phyloP scores from a whole-genome alignment of 2,329 filamentous ascomycete genomes.

The Arthrobotrys conoides region DNA sequence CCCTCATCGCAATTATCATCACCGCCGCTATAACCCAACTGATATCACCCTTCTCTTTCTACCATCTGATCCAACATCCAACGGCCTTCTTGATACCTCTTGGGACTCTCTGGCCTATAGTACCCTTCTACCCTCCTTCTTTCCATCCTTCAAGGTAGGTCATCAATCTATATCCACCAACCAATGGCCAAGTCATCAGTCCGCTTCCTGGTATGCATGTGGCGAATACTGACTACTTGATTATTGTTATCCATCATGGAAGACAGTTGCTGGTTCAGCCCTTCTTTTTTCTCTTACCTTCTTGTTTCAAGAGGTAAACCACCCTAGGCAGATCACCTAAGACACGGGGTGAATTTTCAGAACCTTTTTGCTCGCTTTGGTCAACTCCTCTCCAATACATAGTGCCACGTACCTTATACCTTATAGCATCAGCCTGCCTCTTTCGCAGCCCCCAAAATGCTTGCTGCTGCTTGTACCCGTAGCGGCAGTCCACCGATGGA shows the following conservation, averaged over 20 bases:
- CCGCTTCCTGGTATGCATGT: not conserved
- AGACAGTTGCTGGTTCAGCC: no score
- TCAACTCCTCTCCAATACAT: not conserved
- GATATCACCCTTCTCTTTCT: not conserved
- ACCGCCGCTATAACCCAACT: not conserved
- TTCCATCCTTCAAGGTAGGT: conserved; percentile 2
- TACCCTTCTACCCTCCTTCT: not conserved
- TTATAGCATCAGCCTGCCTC: conserved; percentile 15
- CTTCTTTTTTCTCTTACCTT: no score
- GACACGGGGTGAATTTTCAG: conserved; percentile 13
- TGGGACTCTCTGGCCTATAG: conserved; percentile 4
- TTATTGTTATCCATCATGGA: no score
- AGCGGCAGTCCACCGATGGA: conserved; percentile 39
- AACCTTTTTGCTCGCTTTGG: not conserved
- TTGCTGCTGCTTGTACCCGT: conserved; percentile 37
- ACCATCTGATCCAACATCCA: conserved; percentile 40
- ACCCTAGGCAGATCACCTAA: conserved; percentile 4
- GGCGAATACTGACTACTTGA: not conserved
- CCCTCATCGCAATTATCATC: not conserved
- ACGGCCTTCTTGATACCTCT: conserved; percentile 16
- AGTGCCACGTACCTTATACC: not conserved
- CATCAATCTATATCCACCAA: not conserved
- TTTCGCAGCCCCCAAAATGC: conserved; percentile 20
- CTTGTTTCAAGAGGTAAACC: no score
- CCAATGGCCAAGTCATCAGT: not conserved